A percentile compares a stretch with the other conserved stretches of the same genome.
These are phyloP conservation scores for Saccharomycopsis hybrid DNA, from an alignment of 1,139 yeast genomes.

Conservation along the genomic window DNA sequence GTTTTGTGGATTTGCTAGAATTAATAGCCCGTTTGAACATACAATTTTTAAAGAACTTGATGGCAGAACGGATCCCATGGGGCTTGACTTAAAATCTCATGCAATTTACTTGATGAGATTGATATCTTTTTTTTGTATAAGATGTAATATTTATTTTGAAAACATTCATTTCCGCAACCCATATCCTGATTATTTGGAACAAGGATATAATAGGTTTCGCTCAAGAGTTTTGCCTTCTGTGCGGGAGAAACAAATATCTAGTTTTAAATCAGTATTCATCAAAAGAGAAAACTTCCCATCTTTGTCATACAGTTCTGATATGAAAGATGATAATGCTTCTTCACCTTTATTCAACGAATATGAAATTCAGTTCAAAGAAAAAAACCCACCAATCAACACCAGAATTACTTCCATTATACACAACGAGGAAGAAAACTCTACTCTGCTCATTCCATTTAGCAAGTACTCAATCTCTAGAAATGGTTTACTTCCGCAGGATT, in stretches of 20 bases:
- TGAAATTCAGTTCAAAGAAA: constrained; percentile 13
- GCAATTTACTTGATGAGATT: constrained; percentile 5
- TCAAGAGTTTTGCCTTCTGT: constrained; percentile 7
- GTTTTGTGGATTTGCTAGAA: constrained; percentile 12
- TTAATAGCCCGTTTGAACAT: constrained; percentile 2
- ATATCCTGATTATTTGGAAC: constrained; percentile 9
- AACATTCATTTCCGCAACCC: constrained; percentile 16
- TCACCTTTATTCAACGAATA: constrained; percentile 9
- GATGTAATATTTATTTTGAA: constrained; percentile 14
- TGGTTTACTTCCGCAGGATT: constrained; percentile 12
- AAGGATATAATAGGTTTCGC: constrained; percentile 12
- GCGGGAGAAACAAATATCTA: constrained; percentile 8
- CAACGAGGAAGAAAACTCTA: background rate
- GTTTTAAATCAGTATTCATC: constrained; percentile 7
- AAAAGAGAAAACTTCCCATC: constrained; percentile 14
- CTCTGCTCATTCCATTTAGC: constrained; percentile 1
- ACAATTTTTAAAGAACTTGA: constrained; percentile 7
- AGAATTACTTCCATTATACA: constrained; percentile 12
- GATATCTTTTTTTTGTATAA: constrained; percentile 11
- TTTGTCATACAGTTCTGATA: constrained; percentile 5
- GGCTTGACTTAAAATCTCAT: constrained; percentile 8
- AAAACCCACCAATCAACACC: constrained; percentile 15
- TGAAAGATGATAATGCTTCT: background rate
- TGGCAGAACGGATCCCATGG: background rate
- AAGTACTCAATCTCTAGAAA: background rate